Evolutionary conservation across 805 yeast species (phyloP).

Genomic region (Hemisphaericaspora nanyangensis): DNA sequence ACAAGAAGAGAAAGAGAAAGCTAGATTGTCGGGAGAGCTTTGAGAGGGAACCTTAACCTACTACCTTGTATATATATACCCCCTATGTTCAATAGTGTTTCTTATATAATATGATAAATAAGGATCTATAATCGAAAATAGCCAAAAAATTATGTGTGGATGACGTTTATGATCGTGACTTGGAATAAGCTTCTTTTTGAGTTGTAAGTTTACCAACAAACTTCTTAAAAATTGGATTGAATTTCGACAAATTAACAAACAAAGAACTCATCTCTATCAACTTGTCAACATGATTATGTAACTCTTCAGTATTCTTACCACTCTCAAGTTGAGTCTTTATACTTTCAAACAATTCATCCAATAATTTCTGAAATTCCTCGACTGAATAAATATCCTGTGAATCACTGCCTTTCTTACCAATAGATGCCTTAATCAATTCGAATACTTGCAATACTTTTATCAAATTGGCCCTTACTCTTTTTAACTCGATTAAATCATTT

Average conservation of each 20-base stretch:
- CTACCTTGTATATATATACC: background rate
- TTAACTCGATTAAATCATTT: constrained; percentile 35
- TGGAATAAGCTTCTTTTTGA: constrained; percentile 6
- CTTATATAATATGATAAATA: too few species aligned
- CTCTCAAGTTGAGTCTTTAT: constrained; percentile 43
- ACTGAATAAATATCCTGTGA: constrained; percentile 8
- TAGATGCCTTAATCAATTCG: constrained; percentile 27
- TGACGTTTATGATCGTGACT: background rate
- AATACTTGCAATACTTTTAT: constrained; percentile 43
- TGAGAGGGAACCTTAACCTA: background rate
- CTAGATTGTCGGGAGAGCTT: constrained; percentile 5
- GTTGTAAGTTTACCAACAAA: constrained; percentile 32
- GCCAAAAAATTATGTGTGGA: too few species aligned
- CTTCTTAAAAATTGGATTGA: constrained; percentile 46
- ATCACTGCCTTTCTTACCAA: constrained; percentile 7
- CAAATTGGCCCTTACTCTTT: constrained; percentile 44
- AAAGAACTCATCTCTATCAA: constrained; percentile 48
- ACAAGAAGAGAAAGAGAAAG: constrained; percentile 31
- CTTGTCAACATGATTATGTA: constrained; percentile 37
- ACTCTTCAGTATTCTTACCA: constrained; percentile 23
- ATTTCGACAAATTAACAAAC: constrained; percentile 50
- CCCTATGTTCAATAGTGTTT: background rate
- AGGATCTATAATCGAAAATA: background rate
- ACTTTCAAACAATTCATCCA: constrained; percentile 43
- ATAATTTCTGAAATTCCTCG: constrained; percentile 27